These are phyloP conservation scores for Poterioochromonas sp. DNA, from an alignment of 352 stramenopile genomes.

Conservation along the genomic window DNA sequence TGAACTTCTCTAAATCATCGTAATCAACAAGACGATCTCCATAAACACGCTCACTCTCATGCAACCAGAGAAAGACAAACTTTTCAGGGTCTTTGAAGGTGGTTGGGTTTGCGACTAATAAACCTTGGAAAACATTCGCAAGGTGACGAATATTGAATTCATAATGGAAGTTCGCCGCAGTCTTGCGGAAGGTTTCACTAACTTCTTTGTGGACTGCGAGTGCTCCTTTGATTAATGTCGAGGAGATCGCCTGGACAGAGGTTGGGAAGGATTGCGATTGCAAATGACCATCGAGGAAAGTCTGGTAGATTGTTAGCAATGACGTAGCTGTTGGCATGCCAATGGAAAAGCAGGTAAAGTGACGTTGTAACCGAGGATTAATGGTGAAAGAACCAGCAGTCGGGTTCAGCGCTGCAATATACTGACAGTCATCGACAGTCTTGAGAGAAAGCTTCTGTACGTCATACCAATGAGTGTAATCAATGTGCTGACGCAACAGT, in stretches of 20 bases:
- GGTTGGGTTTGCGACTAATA: conserved; percentile 74
- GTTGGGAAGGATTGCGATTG: conserved; percentile 59
- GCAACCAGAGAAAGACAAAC: conserved; percentile 78
- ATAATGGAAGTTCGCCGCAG: conserved; percentile 84
- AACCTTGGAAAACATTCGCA: conserved; percentile 79
- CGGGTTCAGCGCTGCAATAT: conserved; percentile 77
- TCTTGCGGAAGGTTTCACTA: conserved; percentile 70
- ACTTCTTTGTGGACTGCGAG: conserved; percentile 78
- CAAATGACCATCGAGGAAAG: conserved; percentile 80
- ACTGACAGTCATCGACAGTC: conserved; percentile 75
- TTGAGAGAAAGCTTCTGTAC: conserved; percentile 71
- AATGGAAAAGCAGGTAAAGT: conserved; percentile 83
- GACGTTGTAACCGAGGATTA: conserved; percentile 71
- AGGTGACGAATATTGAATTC: conserved; percentile 83
- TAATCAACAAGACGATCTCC: conserved; percentile 78
- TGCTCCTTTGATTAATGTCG: conserved; percentile 76
- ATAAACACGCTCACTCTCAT: conserved; percentile 85
- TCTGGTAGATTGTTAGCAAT: conserved; percentile 86
- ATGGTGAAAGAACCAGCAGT: conserved; percentile 77
- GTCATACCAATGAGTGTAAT: conserved; percentile 86
- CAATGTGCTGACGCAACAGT: conserved; percentile 80
- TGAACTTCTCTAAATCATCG: conserved; percentile 76
- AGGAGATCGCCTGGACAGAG: conserved; percentile 68
- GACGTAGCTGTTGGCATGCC: conserved; percentile 77
- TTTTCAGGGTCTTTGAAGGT: conserved; percentile 67